A percentile compares a stretch with the other conserved stretches of the same genome.
These are phyloP conservation scores for Leucosporidium creatinivorum DNA, from an alignment of 768 basidiomycete species.

Conservation along the genomic window DNA sequence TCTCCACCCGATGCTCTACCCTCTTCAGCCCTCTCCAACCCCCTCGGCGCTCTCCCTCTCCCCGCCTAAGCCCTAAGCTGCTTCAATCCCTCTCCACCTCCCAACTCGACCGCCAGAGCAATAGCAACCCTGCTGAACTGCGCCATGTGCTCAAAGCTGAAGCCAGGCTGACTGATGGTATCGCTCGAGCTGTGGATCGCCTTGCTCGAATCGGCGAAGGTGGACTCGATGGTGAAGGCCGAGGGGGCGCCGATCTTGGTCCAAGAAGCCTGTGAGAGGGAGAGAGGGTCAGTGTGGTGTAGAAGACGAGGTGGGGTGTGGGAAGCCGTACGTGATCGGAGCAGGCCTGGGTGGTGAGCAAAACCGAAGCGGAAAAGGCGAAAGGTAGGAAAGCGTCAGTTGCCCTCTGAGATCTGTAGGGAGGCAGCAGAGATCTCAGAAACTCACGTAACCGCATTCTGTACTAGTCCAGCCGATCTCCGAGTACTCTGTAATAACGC, in stretches of 20 bases:
- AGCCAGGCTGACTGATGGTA: slow-evolving; percentile 31
- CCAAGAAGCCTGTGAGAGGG: slow-evolving; percentile 23
- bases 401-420: too few relatives aligned
- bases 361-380: too few relatives aligned
- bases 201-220: slow-evolving; percentile 16
- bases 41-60: too few relatives aligned
- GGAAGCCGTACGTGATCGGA: slow-evolving; percentile 14
- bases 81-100: slow-evolving; percentile 15
- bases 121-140: slow-evolving; percentile 23
- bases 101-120: slow-evolving; percentile 37
- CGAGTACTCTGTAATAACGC: slow-evolving; percentile 12
- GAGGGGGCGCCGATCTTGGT: slow-evolving; percentile 33
- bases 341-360: slow-evolving; percentile 37
- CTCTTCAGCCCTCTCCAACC: too few relatives aligned
- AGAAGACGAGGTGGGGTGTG: too few relatives aligned
- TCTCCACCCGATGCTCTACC: too few relatives aligned
- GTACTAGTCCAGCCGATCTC: too few relatives aligned
- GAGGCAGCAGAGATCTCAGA: too few relatives aligned
- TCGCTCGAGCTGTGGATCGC: slow-evolving; percentile 30
- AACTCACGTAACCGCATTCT: slow-evolving; percentile 25
- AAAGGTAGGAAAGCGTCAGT: neutral
- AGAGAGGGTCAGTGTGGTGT: neutral
- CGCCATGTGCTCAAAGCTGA: slow-evolving; percentile 37
- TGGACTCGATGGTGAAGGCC: slow-evolving; percentile 32
- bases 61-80: too few relatives aligned